phyloP scores from a whole-genome alignment of 2,329 filamentous ascomycete species.

The Dothistroma pini region DNA sequence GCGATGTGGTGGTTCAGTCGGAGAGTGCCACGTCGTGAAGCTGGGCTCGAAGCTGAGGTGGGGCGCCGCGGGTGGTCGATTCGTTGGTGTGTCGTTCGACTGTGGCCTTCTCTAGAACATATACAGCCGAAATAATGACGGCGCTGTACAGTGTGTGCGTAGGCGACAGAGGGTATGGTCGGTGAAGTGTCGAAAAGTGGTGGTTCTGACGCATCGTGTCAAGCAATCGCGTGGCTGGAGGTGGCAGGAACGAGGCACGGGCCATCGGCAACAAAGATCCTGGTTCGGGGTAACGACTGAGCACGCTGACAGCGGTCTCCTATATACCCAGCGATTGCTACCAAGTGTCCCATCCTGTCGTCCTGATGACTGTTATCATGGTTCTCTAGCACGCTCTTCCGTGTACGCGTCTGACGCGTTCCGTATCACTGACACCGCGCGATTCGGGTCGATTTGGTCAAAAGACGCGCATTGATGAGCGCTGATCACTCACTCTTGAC shows the following conservation, averaged over 20 bases:
- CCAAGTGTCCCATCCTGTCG: too few relatives aligned
- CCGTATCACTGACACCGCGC: too few relatives aligned
- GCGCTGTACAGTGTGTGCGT: not conserved
- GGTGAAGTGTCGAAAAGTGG: not conserved
- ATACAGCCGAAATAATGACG: slow-evolving; percentile 1
- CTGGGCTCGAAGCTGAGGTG: slow-evolving; percentile 3
- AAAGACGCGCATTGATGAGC: too few relatives aligned
- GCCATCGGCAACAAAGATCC: not conserved
- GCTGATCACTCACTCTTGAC: too few relatives aligned
- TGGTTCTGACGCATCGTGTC: slow-evolving; percentile 4
- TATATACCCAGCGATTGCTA: too few relatives aligned
- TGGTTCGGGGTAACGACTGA: not conserved
- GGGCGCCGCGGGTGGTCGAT: not conserved
- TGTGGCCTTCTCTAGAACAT: not conserved
- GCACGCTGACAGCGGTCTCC: not conserved
- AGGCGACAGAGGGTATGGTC: not conserved
- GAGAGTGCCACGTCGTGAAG: not conserved
- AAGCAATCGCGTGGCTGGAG: slow-evolving; percentile 5
- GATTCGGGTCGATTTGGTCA: too few relatives aligned
- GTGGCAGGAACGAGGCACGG: slow-evolving; percentile 1
- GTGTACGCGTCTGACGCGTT: too few relatives aligned
- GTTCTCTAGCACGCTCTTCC: too few relatives aligned
- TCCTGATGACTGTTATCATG: too few relatives aligned
- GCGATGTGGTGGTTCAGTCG: slow-evolving; percentile 1
- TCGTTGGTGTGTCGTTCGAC: not conserved